A percentile compares a stretch with the other conserved stretches of the same genome.
Evolutionary conservation across 345 rosid genomes (phyloP).

Genomic region (Eucalyptus tenuipes): DNA sequence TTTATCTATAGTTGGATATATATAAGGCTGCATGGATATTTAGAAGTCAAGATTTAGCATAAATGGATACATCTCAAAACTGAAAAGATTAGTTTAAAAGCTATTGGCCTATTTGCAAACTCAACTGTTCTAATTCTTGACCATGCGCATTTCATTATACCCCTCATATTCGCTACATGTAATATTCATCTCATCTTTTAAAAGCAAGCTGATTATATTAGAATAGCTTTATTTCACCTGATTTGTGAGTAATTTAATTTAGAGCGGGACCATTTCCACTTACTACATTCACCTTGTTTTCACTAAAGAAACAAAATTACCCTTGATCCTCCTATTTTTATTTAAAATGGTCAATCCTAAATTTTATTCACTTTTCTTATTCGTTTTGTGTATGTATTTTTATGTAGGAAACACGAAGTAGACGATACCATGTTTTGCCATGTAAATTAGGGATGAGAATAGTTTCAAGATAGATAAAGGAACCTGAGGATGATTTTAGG

Average conservation of each 20-base stretch:
- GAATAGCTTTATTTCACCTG: too few species aligned
- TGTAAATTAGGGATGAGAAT: too few species aligned
- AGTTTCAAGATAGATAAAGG: too few species aligned
- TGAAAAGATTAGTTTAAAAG: background rate
- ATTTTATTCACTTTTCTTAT: background rate
- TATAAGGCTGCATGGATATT: background rate
- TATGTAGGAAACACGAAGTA: background rate
- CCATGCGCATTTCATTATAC: background rate
- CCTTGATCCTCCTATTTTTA: background rate
- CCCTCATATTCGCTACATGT: background rate
- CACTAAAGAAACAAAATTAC: too few species aligned
- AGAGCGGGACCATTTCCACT: too few species aligned
- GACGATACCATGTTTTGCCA: accelerated
- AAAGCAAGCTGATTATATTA: too few species aligned
- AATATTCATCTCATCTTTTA: too few species aligned
- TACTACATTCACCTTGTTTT: too few species aligned
- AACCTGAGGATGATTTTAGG: accelerated
- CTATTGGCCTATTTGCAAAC: background rate
- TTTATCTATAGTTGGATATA: background rate
- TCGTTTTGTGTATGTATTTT: background rate
- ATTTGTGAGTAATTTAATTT: too few species aligned
- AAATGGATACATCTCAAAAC: background rate
- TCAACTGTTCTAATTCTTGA: background rate
- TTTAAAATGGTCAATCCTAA: background rate
- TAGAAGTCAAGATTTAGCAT: background rate